Evolutionary conservation across 2,329 filamentous ascomycete genomes (phyloP), one percentile per base, ranked within the genome.

Genomic region (Lojkania enalia): DNA sequence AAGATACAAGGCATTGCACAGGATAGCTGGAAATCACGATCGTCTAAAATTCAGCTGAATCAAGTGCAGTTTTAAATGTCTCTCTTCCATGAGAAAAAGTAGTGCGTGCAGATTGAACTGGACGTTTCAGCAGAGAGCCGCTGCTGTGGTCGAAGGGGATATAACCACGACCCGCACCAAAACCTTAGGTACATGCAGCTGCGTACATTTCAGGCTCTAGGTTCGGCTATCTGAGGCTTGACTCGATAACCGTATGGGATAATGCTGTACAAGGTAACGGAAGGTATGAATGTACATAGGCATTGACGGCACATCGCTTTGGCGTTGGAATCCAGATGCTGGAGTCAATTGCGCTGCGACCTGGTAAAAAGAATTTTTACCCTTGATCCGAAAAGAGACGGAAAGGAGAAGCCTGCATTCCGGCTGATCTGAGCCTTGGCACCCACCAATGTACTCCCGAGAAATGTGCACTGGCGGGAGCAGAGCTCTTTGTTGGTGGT

Each of bases 371-470:
- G 36, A n/a, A 44, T 18, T 14, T 15, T 14, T 12, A 27, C 15
- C 31, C 37, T 27, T 49, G 37, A 46, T 33, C 38, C 32, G 31
- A 42, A 42, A 11, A 14, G 31, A 30, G 11, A n/a, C 35, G 46
- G 45, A 44, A 37, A 29, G 32, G n/a, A n/a, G 20, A 38, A 39
- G 15, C 27, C 6, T 44, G 36, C 13, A 52, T 55, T 56, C 58
- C 61, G 66, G 63, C 59, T 66, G 63, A 69, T 67, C 61, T 64
- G 54, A 65, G 58, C 58, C 61, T 62, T 67, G 55, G 60, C 60
- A 14, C 20, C 45, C 45, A 46, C 15, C 35, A 43, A 44, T 41
- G 41, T 41, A 42, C 44, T 36, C 49, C 56, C 52, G 52, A 46
- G 54, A 52, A 43, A 52, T 48, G 51, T 51, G 56, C 54, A 60